Evolutionary conservation across 495 filamentous ascomycete genomes (phyloP), one percentile per base, ranked within the genome.

Genomic region (Arthonia radiata): DNA sequence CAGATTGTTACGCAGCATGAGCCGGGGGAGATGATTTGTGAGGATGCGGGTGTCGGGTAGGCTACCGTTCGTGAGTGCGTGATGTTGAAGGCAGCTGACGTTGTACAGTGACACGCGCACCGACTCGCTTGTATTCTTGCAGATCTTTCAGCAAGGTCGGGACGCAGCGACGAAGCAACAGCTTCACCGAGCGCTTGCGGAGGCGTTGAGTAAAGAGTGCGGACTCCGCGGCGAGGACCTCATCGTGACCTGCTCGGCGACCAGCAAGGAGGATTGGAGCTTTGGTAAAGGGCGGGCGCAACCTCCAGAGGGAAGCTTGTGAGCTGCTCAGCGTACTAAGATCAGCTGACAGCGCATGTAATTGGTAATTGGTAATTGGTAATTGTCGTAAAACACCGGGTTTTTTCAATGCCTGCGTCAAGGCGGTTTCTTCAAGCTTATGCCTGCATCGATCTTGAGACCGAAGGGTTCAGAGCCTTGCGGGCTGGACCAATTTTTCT

Each of bases 91-190:
- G n/a, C n/a, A n/a, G n/a, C n/a, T n/a, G n/a, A n/a, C n/a, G n/a
- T n/a, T n/a, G n/a, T n/a, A n/a, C n/a, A n/a, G n/a, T n/a, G n/a
- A 21, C 18, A 17, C 12, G 6, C 27, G 32, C 5, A 38, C 18
- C 13, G 23, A 35, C 10, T 12, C 35, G 10, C 21, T 35, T 8
- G 33, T 38, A 9, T 24, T 38, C 28, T 23, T 38, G 9, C 32
- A 38, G 25, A 38, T 38, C 19, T 35, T 35, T 17, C 36, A 38
- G 27, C 36, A 35, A 15, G 36, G 36, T 19, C 36, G 36, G 11
- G 15, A 24, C 23, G 28, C 26, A 4, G 26, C 22, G 8, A 19
- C 28, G 14, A 38, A 38, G 27, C 28, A 35, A 17, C 12, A 8
- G 3, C 12, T 26, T 4, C 35, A 31, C 17, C 15, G 15, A 11